Conservation (phyloP, 495 filamentous ascomycete species). For the Aspergillus egyptiacus region DNA sequence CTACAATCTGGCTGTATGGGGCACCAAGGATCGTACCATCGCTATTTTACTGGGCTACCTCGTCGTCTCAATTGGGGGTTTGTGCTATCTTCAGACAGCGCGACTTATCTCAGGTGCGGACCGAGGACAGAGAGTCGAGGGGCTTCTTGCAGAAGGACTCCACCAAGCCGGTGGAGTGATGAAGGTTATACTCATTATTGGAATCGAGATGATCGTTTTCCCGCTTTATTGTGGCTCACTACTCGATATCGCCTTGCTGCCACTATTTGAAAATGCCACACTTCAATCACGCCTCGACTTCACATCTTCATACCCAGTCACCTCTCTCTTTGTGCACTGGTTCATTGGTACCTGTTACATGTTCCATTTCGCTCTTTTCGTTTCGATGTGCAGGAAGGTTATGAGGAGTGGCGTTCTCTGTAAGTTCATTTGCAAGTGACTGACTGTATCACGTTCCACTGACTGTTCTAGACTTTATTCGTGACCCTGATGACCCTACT, state of each 20-base stretch:
- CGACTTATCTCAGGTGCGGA: slow-evolving; percentile 58
- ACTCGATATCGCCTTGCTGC: slow-evolving; percentile 81
- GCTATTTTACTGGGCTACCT: slow-evolving; percentile 78
- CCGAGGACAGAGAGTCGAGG: slow-evolving; percentile 67
- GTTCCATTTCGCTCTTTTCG: slow-evolving; percentile 99
- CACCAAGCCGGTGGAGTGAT: slow-evolving; percentile 92
- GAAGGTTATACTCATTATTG: slow-evolving; percentile 98
- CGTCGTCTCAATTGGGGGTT: slow-evolving; percentile 64
- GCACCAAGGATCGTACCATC: slow-evolving; percentile 65
- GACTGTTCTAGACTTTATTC: slow-evolving; percentile 74
- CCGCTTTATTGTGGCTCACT: slow-evolving; percentile 92
- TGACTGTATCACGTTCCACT: not conserved
- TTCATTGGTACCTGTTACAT: slow-evolving; percentile 99
- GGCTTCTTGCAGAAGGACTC: slow-evolving; percentile 71
- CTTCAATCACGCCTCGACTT: slow-evolving; percentile 70
- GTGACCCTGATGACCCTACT: slow-evolving; percentile 95
- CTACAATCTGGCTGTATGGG: slow-evolving; percentile 67
- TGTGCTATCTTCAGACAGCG: slow-evolving; percentile 68
- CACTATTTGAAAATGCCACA: slow-evolving; percentile 76
- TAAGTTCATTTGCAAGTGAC: slow-evolving; percentile 46
- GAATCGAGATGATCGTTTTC: slow-evolving; percentile 98
- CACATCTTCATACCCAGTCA: slow-evolving; percentile 67
- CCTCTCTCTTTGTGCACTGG: slow-evolving; percentile 95
- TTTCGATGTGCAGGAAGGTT: slow-evolving; percentile 98
- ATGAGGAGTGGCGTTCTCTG: slow-evolving; percentile 89